Evolutionary conservation across 805 yeast genomes (phyloP).

Genomic region (Phaffomyces thermotolerans): DNA sequence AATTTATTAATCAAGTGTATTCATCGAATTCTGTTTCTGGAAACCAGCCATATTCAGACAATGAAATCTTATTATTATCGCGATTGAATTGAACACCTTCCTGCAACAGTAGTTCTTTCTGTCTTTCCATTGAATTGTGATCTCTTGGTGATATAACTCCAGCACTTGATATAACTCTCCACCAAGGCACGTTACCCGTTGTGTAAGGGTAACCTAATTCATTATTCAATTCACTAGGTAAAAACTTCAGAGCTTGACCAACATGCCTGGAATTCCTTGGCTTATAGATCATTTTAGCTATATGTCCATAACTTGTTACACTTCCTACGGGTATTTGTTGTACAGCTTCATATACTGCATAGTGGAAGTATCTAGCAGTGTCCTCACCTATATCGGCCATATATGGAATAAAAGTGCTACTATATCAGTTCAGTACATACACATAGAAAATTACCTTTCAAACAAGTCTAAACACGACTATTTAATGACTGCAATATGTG

Average conservation of each 20-base stretch:
- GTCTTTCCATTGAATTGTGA: slow-evolving; percentile 36
- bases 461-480: slow-evolving; percentile 6
- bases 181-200: slow-evolving; percentile 56
- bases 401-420: too few relatives aligned
- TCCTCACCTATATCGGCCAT: slow-evolving; percentile 20
- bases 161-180: slow-evolving; percentile 63
- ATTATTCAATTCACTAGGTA: slow-evolving; percentile 22
- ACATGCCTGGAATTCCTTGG: slow-evolving; percentile 72
- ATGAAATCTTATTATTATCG: slow-evolving; percentile 26
- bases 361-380: slow-evolving; percentile 50
- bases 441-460: not conserved
- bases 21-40: slow-evolving; percentile 35
- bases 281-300: slow-evolving; percentile 52
- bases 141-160: slow-evolving; percentile 55
- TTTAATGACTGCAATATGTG: too few relatives aligned
- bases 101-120: slow-evolving; percentile 33
- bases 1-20: slow-evolving; percentile 6
- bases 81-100: slow-evolving; percentile 42
- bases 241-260: slow-evolving; percentile 59
- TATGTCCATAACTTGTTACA: slow-evolving; percentile 71
- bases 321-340: slow-evolving; percentile 51
- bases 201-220: slow-evolving; percentile 16
- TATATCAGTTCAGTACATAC: not conserved
- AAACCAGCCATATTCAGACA: slow-evolving; percentile 60
- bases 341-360: slow-evolving; percentile 51